Evolutionary conservation across 2,329 filamentous ascomycete genomes (phyloP).

Genomic region (Aspergillaceae sp.): DNA sequence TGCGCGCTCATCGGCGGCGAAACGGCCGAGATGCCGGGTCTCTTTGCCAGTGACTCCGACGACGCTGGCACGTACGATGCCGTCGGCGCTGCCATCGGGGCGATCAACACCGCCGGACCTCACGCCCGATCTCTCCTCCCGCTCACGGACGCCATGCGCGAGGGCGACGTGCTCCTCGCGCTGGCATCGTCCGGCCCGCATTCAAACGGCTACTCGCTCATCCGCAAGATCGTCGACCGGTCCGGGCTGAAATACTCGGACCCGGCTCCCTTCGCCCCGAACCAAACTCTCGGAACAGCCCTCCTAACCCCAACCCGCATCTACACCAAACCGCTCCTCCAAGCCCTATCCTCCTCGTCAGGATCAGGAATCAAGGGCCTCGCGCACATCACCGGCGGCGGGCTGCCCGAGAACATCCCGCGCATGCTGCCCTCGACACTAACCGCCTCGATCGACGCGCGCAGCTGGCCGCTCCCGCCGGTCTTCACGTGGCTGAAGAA

Average conservation of each 20-base stretch:
- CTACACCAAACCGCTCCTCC: constrained; percentile 76
- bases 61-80: constrained; percentile 78
- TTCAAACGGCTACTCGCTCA: constrained; percentile 96
- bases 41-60: constrained; percentile 52
- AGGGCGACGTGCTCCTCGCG: constrained; percentile 78
- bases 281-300: constrained; percentile 64
- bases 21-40: constrained; percentile 96
- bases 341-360: constrained; percentile 52
- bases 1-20: constrained; percentile 95
- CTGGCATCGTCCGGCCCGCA: constrained; percentile 80
- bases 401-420: constrained; percentile 86
- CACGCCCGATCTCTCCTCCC: constrained; percentile 61
- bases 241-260: constrained; percentile 64
- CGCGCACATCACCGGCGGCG: constrained; percentile 93
- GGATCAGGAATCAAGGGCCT: constrained; percentile 70
- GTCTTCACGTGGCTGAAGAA: constrained; percentile 84
- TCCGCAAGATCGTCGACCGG: constrained; percentile 74
- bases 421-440: constrained; percentile 77
- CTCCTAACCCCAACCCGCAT: constrained; percentile 86
- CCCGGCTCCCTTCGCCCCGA: constrained; percentile 64
- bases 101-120: constrained; percentile 51
- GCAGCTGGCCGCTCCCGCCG: constrained; percentile 63
- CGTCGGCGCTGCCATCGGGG: constrained; percentile 80
- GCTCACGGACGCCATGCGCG: constrained; percentile 62
- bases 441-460: constrained; percentile 70